Evolutionary conservation across 306 rosid species (phyloP), one percentile per base, ranked within the genome.

Genomic region (Rosa persica): DNA sequence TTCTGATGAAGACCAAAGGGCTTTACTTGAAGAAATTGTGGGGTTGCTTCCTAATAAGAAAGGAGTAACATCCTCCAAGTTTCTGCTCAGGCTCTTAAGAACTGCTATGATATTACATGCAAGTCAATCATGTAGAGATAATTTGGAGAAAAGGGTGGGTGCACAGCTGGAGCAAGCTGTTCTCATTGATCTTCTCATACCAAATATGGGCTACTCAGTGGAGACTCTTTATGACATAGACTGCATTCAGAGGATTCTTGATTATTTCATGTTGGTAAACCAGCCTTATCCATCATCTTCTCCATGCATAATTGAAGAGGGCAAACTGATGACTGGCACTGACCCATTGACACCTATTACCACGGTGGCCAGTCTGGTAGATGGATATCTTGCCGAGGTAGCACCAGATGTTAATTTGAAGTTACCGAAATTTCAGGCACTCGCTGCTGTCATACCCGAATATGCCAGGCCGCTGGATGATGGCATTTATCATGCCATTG

Each of bases 201-300:
- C 98, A 30, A 93, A 89, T 75, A 87, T 86, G 89, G 97, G 97
- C 1, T 78, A 89, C 54, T 88, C 92, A 0, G 90, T 81, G 76
- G 95, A 91, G 82, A 93, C 98, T 42, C 94, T 93, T n/a, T 89
- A 91, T 47, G 97, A 93, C 78, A 74, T 88, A 76, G 98, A 93
- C 34, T 89, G 93, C 67, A 68, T 89, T 79, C 93, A 93, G 79
- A 89, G 97, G 85, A 90, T 93, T 79, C 73, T 89, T 76, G 92
- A 89, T 46, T 85, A 93, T 84, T 93, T 93, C 83, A 82, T 91
- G 90, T 85, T 88, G 0, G 54, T 85, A 46, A 86, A 84, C 74
- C 83, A 70, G 60, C 80, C 86, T 67, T 11, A 80, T 61, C 80
- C 79, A 20, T 40, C 87, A 48, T 38, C 86, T 78, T 79, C 97